Evolutionary conservation across 805 yeast species (phyloP).

Genomic region (Candida dendrica): DNA sequence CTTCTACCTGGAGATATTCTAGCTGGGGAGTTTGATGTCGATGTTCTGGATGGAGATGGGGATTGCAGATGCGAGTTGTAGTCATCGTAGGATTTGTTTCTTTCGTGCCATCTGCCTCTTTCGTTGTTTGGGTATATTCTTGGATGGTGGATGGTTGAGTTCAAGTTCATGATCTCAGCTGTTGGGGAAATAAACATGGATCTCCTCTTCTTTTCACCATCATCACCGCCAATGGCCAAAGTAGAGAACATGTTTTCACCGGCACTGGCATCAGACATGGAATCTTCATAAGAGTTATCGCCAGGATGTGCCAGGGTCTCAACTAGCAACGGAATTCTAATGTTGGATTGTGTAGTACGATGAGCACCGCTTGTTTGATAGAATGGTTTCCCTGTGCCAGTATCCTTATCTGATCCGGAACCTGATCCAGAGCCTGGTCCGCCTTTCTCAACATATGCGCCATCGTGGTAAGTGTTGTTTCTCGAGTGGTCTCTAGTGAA

Average conservation of each 20-base stretch:
- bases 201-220: constrained; percentile 20
- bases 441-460: constrained; percentile 2
- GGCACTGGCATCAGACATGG: constrained; percentile 8
- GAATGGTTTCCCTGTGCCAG: not conserved
- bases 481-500: constrained; percentile 12
- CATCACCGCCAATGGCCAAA: constrained; percentile 1
- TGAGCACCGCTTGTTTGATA: not conserved
- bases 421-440: not conserved
- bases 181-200: constrained; percentile 74
- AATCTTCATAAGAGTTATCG: constrained; percentile 6
- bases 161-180: constrained; percentile 55
- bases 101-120: not conserved
- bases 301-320: not conserved
- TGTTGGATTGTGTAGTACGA: not conserved
- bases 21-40: constrained; percentile 12
- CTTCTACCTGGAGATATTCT: constrained; percentile 1
- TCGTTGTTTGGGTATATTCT: constrained; percentile 28
- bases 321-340: not conserved
- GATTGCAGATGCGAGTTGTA: constrained; percentile 9
- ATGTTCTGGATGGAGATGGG: constrained; percentile 9
- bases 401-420: not conserved
- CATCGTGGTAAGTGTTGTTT: constrained; percentile 10
- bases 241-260: constrained; percentile 14
- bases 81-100: constrained; percentile 8
- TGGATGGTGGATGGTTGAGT: constrained; percentile 15